Base-by-base conservation (phyloP, 2,329 filamentous ascomycete genomes). In the Allantophomopsis lycopodina region DNA sequence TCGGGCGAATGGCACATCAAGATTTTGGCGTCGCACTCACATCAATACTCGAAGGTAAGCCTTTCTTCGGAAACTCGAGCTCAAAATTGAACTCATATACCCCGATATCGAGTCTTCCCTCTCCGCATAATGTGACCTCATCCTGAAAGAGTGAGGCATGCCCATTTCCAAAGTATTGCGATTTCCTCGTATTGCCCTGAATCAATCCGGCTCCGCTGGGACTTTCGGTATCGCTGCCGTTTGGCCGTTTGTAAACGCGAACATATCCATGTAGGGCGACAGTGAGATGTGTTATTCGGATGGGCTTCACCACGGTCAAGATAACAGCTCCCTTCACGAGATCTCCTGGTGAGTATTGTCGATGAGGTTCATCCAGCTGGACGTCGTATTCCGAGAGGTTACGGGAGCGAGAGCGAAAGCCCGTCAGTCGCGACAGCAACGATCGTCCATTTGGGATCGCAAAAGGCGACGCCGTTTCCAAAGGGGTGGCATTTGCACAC, bases 11-110 rank as follows among this genome's bases (percentile, higher is more conserved):
- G 23, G 23, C 23, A 10, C 23, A 28, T 28, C 11, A 8, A 3
- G 3, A 28, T 28, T 28, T 8, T 28, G 23, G 23, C 23, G 23
- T 28, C 23, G 23, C 23, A 67, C 83, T 55, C 71, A 95, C 89
- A 62, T 94, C 88, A 54, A 98, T 89, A 58, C 89, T 95, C 60
- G 85, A 94, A n/a, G 84, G 84, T 42, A 91, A 61, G 5, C 71
- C 73, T 49, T 76, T 72, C 37, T 71, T 65, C 2, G 81, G 80
- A 48, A 86, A 84, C 41, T 79, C 64, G 45, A 85, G 61, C 51
- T 84, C 76, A 49, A 85, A 86, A 44, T 82, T 77, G 58, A 91
- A 91, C 57, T 87, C 78, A 54, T 86, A 89, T 48, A 74, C 73
- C 32, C 82, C 81, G 36, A 81, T 71, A 38, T 82, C 77, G 30